Conservation (phyloP, 2,329 filamentous ascomycete species). For the Fusarium bactridioides region DNA sequence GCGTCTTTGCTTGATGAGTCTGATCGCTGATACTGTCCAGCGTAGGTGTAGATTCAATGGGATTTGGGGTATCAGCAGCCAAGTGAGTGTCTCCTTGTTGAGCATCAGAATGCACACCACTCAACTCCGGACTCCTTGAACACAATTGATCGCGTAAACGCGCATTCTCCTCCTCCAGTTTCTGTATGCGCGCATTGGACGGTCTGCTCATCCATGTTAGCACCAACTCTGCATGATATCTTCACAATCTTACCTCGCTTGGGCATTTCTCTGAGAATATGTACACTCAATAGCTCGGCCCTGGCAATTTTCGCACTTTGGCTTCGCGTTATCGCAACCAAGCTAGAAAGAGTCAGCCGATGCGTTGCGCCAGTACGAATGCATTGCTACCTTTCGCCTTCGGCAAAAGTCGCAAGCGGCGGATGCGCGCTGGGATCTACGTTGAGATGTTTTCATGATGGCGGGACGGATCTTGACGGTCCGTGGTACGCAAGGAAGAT, state of each 20-base stretch:
- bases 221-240: rapidly evolving
- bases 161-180: conserved; percentile 50
- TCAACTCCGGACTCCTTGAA: neutral
- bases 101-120: rapidly evolving
- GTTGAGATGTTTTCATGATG: neutral
- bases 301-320: conserved; percentile 29
- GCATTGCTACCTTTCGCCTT: conserved; percentile 21
- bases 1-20: neutral
- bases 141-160: conserved; percentile 43
- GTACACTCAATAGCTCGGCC: conserved; percentile 6
- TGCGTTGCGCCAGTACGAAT: rapidly evolving
- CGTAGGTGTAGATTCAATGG: rapidly evolving
- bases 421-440: neutral
- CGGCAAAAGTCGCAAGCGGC: conserved; percentile 35
- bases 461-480: neutral
- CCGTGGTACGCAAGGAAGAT: neutral
- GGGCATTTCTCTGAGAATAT: conserved; percentile 15
- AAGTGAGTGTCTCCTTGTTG: rapidly evolving
- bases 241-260: neutral
- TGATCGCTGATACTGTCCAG: rapidly evolving
- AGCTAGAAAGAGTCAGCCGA: neutral
- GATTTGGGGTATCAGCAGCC: rapidly evolving
- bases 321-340: conserved; percentile 32
- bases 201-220: neutral
- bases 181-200: conserved; percentile 43